These are phyloP conservation scores for Gastrodia elata DNA, from an alignment of 106 monocot genomes.

Conservation along the genomic window DNA sequence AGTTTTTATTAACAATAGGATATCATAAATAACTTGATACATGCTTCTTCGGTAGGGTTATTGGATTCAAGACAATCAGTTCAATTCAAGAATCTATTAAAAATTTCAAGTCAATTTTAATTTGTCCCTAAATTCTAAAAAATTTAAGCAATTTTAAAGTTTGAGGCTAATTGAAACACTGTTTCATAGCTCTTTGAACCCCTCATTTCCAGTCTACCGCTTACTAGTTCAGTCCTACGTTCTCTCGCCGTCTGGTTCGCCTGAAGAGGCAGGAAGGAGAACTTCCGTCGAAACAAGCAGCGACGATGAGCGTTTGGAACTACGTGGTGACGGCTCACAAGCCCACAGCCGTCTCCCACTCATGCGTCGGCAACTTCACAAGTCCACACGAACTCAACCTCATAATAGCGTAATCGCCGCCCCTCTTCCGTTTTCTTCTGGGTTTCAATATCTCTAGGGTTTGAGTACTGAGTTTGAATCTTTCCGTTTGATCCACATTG, in stretches of 20 bases:
- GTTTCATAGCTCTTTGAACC: neutral
- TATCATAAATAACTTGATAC: no score
- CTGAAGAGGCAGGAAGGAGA: neutral
- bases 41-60: no score
- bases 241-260: neutral
- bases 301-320: slow-evolving; percentile 93
- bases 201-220: no score
- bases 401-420: slow-evolving; percentile 60
- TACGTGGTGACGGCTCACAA: slow-evolving; percentile 99
- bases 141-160: no score
- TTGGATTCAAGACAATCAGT: no score
- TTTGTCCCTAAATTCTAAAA: no score
- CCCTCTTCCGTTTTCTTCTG: neutral
- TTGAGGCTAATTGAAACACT: no score
- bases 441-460: neutral
- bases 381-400: slow-evolving; percentile 92
- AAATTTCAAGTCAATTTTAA: no score
- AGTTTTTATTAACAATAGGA: no score
- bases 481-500: neutral
- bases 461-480: slow-evolving; percentile 1
- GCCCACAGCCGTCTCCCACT: slow-evolving; percentile 95
- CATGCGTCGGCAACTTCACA: slow-evolving; percentile 99
- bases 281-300: neutral
- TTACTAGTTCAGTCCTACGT: neutral
- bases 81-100: no score